A percentile compares a stretch with the other conserved stretches of the same genome.
Evolutionary conservation across 176 grass and related monocot species (phyloP).

Genomic region (Secale cereale): DNA sequence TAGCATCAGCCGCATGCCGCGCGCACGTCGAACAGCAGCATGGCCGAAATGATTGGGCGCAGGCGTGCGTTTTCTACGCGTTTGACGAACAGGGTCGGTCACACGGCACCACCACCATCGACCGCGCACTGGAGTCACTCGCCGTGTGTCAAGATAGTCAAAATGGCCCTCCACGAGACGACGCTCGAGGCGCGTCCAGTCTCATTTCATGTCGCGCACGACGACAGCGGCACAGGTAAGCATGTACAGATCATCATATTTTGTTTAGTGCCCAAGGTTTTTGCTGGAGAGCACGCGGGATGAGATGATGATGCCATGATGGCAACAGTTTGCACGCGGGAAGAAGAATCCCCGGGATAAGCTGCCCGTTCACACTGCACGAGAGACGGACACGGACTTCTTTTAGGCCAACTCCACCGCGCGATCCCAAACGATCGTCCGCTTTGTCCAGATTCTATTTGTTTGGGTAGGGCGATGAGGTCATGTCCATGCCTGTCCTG

Average conservation of each 20-base stretch:
- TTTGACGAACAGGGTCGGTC: conserved; percentile 18
- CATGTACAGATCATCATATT: too few relatives aligned
- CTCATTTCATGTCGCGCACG: neutral
- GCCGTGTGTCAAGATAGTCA: conserved; percentile 9
- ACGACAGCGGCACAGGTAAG: neutral
- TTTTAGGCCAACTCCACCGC: too few relatives aligned
- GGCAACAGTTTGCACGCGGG: conserved; percentile 10
- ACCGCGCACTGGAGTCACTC: neutral
- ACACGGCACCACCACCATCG: conserved; percentile 1
- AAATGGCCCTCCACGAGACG: conserved; percentile 30
- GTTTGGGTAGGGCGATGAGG: too few relatives aligned
- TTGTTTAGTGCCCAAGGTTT: conserved; percentile 22
- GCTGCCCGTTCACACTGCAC: conserved; percentile 36
- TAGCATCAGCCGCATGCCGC: neutral
- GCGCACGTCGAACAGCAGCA: too few relatives aligned
- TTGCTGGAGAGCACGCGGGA: conserved; percentile 34
- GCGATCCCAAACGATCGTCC: too few relatives aligned
- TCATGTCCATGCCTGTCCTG: too few relatives aligned
- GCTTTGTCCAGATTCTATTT: too few relatives aligned
- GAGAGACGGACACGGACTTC: neutral
- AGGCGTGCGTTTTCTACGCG: neutral
- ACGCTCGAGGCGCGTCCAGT: conserved; percentile 16
- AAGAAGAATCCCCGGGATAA: conserved; percentile 15
- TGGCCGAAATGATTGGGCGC: neutral
- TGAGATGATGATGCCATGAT: too few relatives aligned